A percentile compares a stretch with the other conserved stretches of the same genome.
phyloP scores from a whole-genome alignment of 2,329 filamentous ascomycete species.

The Aspergillus tubingensis region DNA sequence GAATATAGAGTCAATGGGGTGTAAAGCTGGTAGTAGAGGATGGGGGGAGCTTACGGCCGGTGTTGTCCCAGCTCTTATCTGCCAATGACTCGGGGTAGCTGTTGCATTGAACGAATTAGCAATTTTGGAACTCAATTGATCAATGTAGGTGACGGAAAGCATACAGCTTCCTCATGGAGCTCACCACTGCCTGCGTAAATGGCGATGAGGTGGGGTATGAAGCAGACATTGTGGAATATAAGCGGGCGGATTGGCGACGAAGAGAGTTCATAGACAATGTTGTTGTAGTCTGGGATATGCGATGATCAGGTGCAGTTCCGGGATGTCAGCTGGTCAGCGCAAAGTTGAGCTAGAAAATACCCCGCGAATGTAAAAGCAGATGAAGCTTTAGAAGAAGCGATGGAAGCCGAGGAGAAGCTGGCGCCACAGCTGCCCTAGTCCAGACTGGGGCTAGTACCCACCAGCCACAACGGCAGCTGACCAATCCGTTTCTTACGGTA shows the following conservation, averaged over 20 bases:
- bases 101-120: slow-evolving; percentile 38
- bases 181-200: slow-evolving; percentile 69
- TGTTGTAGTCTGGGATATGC: neutral
- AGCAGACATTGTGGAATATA: slow-evolving; percentile 38
- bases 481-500: slow-evolving; percentile 3
- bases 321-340: neutral
- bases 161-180: slow-evolving; percentile 77
- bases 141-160: slow-evolving; percentile 36
- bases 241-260: slow-evolving; percentile 21
- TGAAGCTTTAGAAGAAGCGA: neutral
- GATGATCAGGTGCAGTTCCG: neutral
- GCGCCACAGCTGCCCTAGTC: slow-evolving; percentile 20
- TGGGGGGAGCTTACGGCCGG: slow-evolving; percentile 60
- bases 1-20: neutral
- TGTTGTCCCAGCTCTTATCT: slow-evolving; percentile 92
- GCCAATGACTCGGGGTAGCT: slow-evolving; percentile 85
- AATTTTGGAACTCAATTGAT: slow-evolving; percentile 13
- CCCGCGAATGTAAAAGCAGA: neutral
- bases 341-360: neutral
- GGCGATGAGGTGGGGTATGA: slow-evolving; percentile 51
- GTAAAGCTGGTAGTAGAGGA: neutral
- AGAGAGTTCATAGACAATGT: slow-evolving; percentile 27
- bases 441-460: neutral
- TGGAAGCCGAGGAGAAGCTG: slow-evolving; percentile 15
- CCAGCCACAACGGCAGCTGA: slow-evolving; percentile 8